Percentiles rank a stretch among this genome's conserved stretches.
These are phyloP conservation scores for Ophiostoma sp. DNA, from an alignment of 2,329 filamentous ascomycete genomes.

Conservation along the genomic window DNA sequence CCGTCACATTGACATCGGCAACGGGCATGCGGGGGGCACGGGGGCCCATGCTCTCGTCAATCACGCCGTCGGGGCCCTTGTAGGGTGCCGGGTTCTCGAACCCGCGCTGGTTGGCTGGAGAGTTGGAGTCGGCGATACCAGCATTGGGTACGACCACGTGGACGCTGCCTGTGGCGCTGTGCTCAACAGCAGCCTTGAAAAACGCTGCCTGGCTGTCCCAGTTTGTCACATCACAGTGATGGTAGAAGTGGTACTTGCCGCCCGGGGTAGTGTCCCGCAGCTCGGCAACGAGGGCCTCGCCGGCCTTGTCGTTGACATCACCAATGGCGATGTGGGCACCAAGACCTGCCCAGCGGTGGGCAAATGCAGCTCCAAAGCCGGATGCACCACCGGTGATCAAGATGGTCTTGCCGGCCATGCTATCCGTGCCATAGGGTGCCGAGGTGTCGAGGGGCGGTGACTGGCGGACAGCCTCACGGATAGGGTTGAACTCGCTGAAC, in stretches of 20 bases:
- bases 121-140: slow-evolving; percentile 51
- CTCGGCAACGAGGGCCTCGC: slow-evolving; percentile 54
- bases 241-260: slow-evolving; percentile 53
- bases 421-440: slow-evolving; percentile 45
- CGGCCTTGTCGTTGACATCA: slow-evolving; percentile 58
- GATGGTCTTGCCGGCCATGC: slow-evolving; percentile 56
- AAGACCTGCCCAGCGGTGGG: slow-evolving; percentile 52
- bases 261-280: slow-evolving; percentile 48
- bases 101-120: slow-evolving; percentile 32
- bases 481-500: slow-evolving; percentile 18
- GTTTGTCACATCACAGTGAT: slow-evolving; percentile 63
- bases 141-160: slow-evolving; percentile 67
- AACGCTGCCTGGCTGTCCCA: slow-evolving; percentile 64
- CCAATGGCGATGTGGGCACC: slow-evolving; percentile 64
- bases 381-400: slow-evolving; percentile 65
- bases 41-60: slow-evolving; percentile 34
- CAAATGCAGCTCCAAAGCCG: slow-evolving; percentile 57
- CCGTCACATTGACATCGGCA: slow-evolving; percentile 62
- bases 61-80: slow-evolving; percentile 39
- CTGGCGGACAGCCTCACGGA: slow-evolving; percentile 17
- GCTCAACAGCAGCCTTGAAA: slow-evolving; percentile 58
- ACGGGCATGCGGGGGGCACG: slow-evolving; percentile 52
- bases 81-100: slow-evolving; percentile 48
- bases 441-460: slow-evolving; percentile 46
- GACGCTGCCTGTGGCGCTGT: slow-evolving; percentile 56